Percentiles rank a stretch among this genome's conserved stretches.
Evolutionary conservation across 2,329 filamentous ascomycete species (phyloP).

Genomic region (Aspergillus brunneoviolaceus): DNA sequence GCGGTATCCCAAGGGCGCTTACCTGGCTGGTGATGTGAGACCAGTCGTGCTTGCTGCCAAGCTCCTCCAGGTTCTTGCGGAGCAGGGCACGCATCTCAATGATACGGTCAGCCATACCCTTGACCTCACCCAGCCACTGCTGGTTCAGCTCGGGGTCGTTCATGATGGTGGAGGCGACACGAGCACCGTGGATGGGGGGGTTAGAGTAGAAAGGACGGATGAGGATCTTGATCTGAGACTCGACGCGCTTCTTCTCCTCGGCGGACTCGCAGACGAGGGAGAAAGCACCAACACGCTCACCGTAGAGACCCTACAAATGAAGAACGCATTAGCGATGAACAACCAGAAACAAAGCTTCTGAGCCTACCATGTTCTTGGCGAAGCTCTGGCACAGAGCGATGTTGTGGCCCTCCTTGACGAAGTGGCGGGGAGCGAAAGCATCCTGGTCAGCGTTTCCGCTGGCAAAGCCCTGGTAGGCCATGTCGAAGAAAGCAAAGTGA

Average conservation of each 20-base stretch:
- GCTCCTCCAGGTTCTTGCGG: constrained; percentile 90
- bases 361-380: constrained; percentile 93
- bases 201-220: constrained; percentile 98
- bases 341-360: background rate
- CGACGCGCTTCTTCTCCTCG: constrained; percentile 92
- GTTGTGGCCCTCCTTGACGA: constrained; percentile 87
- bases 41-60: constrained; percentile 97
- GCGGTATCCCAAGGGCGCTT: constrained; percentile 8
- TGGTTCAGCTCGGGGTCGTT: constrained; percentile 80
- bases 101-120: constrained; percentile 98
- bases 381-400: constrained; percentile 89
- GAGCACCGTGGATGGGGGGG: constrained; percentile 93
- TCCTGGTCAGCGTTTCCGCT: constrained; percentile 89
- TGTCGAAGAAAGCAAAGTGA: constrained; percentile 97
- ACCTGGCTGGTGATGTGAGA: constrained; percentile 92
- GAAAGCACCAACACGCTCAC: constrained; percentile 96
- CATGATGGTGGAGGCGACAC: constrained; percentile 88
- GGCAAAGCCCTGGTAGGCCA: constrained; percentile 98
- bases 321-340: background rate
- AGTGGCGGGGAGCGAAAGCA: constrained; percentile 89
- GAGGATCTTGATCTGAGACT: constrained; percentile 97
- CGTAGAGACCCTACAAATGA: constrained; percentile 75
- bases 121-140: constrained; percentile 95
- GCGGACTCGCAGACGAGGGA: constrained; percentile 80
- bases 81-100: constrained; percentile 95